Evolutionary conservation across 106 monocot genomes (phyloP).

Genomic region (Apostasia ramifera): DNA sequence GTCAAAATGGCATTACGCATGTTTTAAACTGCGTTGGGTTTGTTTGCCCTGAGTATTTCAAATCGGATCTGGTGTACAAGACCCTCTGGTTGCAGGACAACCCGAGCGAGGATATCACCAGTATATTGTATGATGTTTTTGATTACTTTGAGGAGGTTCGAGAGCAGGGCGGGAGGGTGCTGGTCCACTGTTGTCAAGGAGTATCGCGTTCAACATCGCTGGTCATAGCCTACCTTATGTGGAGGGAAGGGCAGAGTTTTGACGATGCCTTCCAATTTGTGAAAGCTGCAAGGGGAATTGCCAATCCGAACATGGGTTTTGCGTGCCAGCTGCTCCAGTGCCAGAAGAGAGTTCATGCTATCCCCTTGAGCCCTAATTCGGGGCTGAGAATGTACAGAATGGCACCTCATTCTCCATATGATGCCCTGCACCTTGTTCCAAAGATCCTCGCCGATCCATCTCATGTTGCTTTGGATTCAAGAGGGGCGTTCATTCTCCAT

Average conservation of each 20-base stretch:
- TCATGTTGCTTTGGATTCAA: constrained; percentile 60
- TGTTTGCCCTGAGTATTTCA: constrained; percentile 92
- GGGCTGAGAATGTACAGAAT: constrained; percentile 75
- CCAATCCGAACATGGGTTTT: constrained; percentile 98
- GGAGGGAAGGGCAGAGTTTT: constrained; percentile 96
- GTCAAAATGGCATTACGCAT: constrained; percentile 83
- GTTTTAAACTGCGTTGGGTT: constrained; percentile 92
- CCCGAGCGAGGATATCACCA: constrained; percentile 88
- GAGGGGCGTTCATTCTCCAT: constrained; percentile 90
- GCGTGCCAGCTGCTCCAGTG: constrained; percentile 92
- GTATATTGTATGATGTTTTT: constrained; percentile 91
- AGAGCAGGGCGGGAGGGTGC: constrained; percentile 61
- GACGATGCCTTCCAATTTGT: constrained; percentile 93
- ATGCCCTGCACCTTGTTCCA: constrained; percentile 84
- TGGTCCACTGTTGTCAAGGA: constrained; percentile 95
- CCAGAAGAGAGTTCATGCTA: constrained; percentile 92
- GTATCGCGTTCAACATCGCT: constrained; percentile 86
- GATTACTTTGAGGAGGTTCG: constrained; percentile 99
- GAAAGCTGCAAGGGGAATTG: constrained; percentile 86
- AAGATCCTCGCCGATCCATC: constrained; percentile 73
- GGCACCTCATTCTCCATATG: constrained; percentile 91
- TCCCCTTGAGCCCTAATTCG: constrained; percentile 83
- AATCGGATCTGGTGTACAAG: constrained; percentile 79
- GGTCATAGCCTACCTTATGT: constrained; percentile 96
- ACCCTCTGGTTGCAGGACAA: constrained; percentile 95